A percentile compares a stretch with the other conserved stretches of the same genome.
These are phyloP conservation scores for Erodium texanum DNA, from an alignment of 441 rosid species.

Conservation along the genomic window DNA sequence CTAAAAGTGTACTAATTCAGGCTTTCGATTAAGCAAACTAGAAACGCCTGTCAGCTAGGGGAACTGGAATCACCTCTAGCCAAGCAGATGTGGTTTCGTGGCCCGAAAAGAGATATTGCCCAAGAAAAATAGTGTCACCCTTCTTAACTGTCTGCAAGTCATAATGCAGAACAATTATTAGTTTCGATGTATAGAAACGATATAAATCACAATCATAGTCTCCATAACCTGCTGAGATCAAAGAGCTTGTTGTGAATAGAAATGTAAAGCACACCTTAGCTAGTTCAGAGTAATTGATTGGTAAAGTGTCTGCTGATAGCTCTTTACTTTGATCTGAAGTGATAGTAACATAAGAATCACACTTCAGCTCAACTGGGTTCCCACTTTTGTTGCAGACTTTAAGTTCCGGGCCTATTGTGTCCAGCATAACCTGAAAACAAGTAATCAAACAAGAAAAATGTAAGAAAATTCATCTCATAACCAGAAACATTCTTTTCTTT, in stretches of 20 bases:
- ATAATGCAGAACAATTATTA: not conserved
- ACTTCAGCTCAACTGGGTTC: slow-evolving; percentile 16
- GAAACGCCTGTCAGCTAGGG: no score
- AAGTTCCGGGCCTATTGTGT: slow-evolving; percentile 25
- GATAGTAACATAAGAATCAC: slow-evolving; percentile 14
- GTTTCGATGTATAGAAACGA: not conserved
- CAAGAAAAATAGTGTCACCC: slow-evolving; percentile 24
- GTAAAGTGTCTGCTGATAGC: slow-evolving; percentile 17
- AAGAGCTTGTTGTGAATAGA: not conserved
- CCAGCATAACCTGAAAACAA: slow-evolving; percentile 22
- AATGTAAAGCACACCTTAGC: slow-evolving; percentile 16
- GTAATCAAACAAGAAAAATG: not conserved
- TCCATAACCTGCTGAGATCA: not conserved
- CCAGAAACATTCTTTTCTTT: slow-evolving; percentile 2
- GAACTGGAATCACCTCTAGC: slow-evolving; percentile 18
- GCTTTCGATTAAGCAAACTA: not conserved
- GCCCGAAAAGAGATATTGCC: slow-evolving; percentile 26
- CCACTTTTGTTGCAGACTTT: slow-evolving; percentile 22
- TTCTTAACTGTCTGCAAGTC: slow-evolving; percentile 21
- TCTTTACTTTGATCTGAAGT: slow-evolving; percentile 19
- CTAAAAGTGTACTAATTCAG: not conserved
- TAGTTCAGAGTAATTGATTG: slow-evolving; percentile 19
- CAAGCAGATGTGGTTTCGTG: slow-evolving; percentile 23
- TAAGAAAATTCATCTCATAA: not conserved
- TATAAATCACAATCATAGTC: not conserved